Evolutionary conservation across 192 early-diverging fungal species (phyloP).

Genomic region (Linnemannia schmuckeri): DNA sequence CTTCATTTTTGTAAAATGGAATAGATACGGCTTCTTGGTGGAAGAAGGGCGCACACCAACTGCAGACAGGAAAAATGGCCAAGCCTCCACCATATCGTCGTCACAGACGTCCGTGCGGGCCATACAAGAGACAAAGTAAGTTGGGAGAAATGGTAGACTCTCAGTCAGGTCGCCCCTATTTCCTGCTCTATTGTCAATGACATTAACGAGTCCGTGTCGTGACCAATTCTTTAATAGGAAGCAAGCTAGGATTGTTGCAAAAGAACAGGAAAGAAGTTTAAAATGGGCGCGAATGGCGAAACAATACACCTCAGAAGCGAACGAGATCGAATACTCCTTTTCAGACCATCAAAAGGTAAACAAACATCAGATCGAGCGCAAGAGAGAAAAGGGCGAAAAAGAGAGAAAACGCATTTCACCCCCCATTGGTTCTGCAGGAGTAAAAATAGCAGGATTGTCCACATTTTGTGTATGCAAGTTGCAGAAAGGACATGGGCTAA

Average conservation of each 20-base stretch:
- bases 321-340: constrained; percentile 46
- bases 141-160: constrained; percentile 16
- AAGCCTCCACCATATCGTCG: constrained; percentile 13
- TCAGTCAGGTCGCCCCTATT: constrained; percentile 16
- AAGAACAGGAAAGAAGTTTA: constrained; percentile 32
- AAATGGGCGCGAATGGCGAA: constrained; percentile 38
- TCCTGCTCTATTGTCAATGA: neutral
- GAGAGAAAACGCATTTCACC: neutral
- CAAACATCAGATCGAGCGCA: neutral
- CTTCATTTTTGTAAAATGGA: neutral
- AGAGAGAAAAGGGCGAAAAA: neutral
- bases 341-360: constrained; percentile 36
- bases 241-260: constrained; percentile 25
- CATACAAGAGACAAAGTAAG: constrained; percentile 24
- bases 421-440: neutral
- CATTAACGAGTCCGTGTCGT: neutral
- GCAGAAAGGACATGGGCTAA: neutral
- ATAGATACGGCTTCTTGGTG: constrained; percentile 53
- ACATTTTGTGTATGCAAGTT: neutral
- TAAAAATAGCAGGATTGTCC: neutral
- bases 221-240: constrained; percentile 2
- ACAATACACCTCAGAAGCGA: constrained; percentile 23
- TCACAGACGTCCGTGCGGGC: constrained; percentile 24
- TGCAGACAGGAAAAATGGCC: constrained; percentile 29
- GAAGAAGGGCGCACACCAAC: constrained; percentile 50